Percentiles rank a stretch among this genome's conserved stretches.
Evolutionary conservation across 129 eudicot genomes (phyloP).

Genomic region (Silybum marianum): DNA sequence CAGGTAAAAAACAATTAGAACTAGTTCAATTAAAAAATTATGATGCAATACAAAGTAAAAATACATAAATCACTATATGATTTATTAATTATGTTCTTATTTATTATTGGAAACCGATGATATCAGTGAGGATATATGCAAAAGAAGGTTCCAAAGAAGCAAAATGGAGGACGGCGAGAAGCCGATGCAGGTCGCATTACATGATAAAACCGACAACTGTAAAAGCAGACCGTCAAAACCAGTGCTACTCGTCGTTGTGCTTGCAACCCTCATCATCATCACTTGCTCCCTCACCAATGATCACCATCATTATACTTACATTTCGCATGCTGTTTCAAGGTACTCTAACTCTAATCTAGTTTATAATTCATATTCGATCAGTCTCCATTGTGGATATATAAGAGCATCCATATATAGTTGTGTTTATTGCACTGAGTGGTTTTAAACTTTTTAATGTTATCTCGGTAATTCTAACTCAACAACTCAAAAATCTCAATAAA

Average conservation of each 20-base stretch:
- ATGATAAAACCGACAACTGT: conserved; percentile 58
- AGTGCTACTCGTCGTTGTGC: conserved; percentile 41
- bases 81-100: neutral
- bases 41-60: neutral
- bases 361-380: neutral
- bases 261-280: conserved; percentile 61
- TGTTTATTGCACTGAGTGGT: neutral
- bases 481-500: neutral
- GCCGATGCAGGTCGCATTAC: conserved; percentile 40
- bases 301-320: conserved; percentile 36
- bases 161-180: conserved; percentile 60
- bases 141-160: conserved; percentile 64
- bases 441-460: too few species aligned
- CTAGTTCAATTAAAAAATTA: neutral
- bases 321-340: conserved; percentile 53
- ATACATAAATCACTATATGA: neutral
- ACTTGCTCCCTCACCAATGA: conserved; percentile 52
- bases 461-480: neutral
- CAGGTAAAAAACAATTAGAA: neutral
- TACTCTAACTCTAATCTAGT: conserved; percentile 16
- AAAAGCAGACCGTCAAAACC: conserved; percentile 53
- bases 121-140: conserved; percentile 75
- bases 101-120: neutral
- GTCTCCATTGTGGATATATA: neutral
- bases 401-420: neutral